Evolutionary conservation across 352 stramenopile species (phyloP).

Genomic region (Phytophthora europaea): DNA sequence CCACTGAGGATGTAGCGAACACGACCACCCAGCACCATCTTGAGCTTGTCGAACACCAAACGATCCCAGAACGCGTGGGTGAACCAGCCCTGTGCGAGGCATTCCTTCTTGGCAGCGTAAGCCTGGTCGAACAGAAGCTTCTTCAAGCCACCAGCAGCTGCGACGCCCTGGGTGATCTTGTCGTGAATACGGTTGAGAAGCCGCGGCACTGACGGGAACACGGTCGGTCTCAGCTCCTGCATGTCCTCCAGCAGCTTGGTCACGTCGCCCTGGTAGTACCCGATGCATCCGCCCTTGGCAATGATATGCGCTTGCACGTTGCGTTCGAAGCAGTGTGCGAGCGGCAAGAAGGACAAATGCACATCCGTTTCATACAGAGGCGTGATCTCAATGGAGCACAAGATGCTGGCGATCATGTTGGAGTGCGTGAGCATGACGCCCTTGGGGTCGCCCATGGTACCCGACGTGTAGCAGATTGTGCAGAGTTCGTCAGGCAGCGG

Average conservation of each 20-base stretch:
- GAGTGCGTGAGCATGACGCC: conserved; percentile 60
- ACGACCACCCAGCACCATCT: conserved; percentile 88
- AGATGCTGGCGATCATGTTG: conserved; percentile 49
- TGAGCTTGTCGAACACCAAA: conserved; percentile 96
- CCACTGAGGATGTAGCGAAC: conserved; percentile 93
- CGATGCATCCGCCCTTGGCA: conserved; percentile 82
- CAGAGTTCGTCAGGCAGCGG: conserved; percentile 41
- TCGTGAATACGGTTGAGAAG: conserved; percentile 97
- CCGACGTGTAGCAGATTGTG: conserved; percentile 75
- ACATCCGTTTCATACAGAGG: conserved; percentile 38
- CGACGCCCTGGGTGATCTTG: conserved; percentile 86
- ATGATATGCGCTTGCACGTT: conserved; percentile 69
- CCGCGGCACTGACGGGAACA: conserved; percentile 94
- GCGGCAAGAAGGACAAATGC: conserved; percentile 95
- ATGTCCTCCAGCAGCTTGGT: conserved; percentile 93
- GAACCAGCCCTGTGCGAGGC: conserved; percentile 49
- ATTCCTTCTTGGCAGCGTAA: conserved; percentile 79
- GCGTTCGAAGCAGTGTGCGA: conserved; percentile 96
- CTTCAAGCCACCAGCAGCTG: conserved; percentile 88
- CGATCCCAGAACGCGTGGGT: conserved; percentile 90
- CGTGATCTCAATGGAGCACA: conserved; percentile 44
- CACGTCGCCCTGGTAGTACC: conserved; percentile 93
- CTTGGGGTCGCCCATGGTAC: conserved; percentile 62
- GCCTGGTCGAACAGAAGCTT: conserved; percentile 91
- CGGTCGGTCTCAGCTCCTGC: conserved; percentile 88